Evolutionary conservation across 129 eudicot species (phyloP), one percentile per base, ranked within the genome.

Genomic region (Apium graveolens): DNA sequence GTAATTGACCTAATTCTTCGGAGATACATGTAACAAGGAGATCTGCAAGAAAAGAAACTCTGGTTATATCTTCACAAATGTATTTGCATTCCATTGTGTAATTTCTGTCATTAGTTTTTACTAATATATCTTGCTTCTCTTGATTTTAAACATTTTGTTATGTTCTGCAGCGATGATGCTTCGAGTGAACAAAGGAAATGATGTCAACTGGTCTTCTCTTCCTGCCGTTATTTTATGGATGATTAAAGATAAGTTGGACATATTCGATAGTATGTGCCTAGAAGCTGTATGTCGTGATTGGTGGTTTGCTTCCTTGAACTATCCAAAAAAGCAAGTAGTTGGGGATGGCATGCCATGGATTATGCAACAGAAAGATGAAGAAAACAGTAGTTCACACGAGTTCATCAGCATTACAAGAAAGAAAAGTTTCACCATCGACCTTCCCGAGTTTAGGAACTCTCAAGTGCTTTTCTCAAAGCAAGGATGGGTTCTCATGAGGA

Each of bases 281-380:
- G 41, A 5, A 4, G 73, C 73, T 32, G 73, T 68, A 11, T 68
- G 73, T 16, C 73, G n/a, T 32, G 73, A 32, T 68, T 68, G 73
- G 73, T 7, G 73, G 41, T 31, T 17, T 32, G 42, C 41, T 29
- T 68, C 73, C 73, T 68, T 18, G 35, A 13, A 35, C 41, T 68
- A 68, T 68, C 42, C 73, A 0, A 68, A 68, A 29, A 68, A 68
- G 73, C 73, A 32, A 32, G 38, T 35, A 11, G 73, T 68, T 5
- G 73, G 73, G n/a, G 73, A 68, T 12, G 24, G 73, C 21, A 68
- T 68, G 73, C 73, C 73, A 68, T 68, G 73, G 73, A 68, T 68
- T 35, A 68, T 68, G 73, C 73, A 68, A 68, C 35, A 29, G 41
- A 29, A 35, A 5, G 73, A 27, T 29, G 37, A 68, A 29, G 41